A percentile compares a stretch with the other conserved stretches of the same genome.
phyloP scores from a whole-genome alignment of 2,329 filamentous ascomycete genomes.

The Tolypocladium guangdongense region DNA sequence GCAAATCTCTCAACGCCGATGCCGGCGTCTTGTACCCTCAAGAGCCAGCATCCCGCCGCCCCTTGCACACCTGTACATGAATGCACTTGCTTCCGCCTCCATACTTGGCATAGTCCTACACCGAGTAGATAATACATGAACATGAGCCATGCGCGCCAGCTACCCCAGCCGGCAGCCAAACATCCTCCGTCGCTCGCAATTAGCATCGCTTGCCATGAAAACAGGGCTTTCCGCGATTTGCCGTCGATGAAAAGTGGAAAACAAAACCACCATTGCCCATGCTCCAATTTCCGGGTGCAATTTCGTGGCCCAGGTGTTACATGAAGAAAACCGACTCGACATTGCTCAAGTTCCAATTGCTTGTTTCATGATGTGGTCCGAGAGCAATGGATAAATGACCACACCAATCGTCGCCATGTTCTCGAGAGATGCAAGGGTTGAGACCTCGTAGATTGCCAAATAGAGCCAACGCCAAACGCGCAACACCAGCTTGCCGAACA shows the following conservation, averaged over 20 bases:
- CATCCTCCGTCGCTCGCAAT: background rate
- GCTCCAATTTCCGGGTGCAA: background rate
- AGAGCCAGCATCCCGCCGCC: background rate
- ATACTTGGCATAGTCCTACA: background rate
- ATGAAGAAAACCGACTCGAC: background rate
- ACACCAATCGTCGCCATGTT: background rate
- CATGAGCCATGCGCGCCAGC: slow-evolving; percentile 1
- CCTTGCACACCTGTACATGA: background rate
- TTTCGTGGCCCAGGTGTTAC: background rate
- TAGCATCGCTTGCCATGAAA: background rate
- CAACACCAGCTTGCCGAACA: background rate
- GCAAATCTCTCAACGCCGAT: background rate
- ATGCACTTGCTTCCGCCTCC: background rate
- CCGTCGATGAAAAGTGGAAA: background rate
- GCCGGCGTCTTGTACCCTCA: background rate
- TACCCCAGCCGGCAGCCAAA: background rate
- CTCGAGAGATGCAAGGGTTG: background rate
- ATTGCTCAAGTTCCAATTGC: background rate
- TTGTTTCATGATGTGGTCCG: background rate
- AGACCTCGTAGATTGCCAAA: background rate
- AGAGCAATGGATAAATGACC: background rate
- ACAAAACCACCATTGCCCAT: background rate
- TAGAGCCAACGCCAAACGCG: background rate
- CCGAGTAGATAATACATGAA: slow-evolving; percentile 4
- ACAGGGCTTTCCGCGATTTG: background rate